A percentile compares a stretch with the other conserved stretches of the same genome.
These are phyloP conservation scores for Cystoderma amianthinum DNA, from an alignment of 768 basidiomycete genomes.

Conservation along the genomic window DNA sequence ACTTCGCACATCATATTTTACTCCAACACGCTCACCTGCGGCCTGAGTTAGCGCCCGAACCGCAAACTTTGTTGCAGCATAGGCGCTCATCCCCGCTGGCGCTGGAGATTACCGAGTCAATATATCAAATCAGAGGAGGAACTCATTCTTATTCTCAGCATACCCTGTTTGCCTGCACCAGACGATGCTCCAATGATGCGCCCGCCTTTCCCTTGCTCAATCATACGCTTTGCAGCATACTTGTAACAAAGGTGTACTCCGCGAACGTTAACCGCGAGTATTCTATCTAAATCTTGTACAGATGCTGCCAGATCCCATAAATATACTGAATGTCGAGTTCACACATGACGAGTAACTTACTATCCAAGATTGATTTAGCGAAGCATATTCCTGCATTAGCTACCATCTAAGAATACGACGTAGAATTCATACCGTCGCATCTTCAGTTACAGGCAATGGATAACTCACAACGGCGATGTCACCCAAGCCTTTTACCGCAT, in stretches of 20 bases:
- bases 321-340: too few relatives aligned
- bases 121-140: too few relatives aligned
- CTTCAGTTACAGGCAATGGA: background rate
- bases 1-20: background rate
- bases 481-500: background rate
- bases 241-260: slow-evolving; percentile 28
- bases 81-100: slow-evolving; percentile 11
- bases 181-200: slow-evolving; percentile 34
- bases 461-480: background rate
- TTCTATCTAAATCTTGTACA: slow-evolving; percentile 7
- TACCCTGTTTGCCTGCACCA: slow-evolving; percentile 27
- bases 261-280: slow-evolving; percentile 20
- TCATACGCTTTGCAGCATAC: slow-evolving; percentile 28
- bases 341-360: slow-evolving; percentile 10
- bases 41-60: slow-evolving; percentile 33
- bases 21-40: slow-evolving; percentile 14
- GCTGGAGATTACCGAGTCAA: background rate
- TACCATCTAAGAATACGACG: slow-evolving; percentile 23
- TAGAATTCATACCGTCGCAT: background rate
- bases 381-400: slow-evolving; percentile 34
- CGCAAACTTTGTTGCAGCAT: slow-evolving; percentile 33
- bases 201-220: slow-evolving; percentile 31
- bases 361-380: slow-evolving; percentile 10
- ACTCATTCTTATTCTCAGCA: too few relatives aligned
- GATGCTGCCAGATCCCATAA: too few relatives aligned